These are phyloP conservation scores for Metarhizium rileyi DNA, from an alignment of 2,329 filamentous ascomycete genomes.

Conservation along the genomic window DNA sequence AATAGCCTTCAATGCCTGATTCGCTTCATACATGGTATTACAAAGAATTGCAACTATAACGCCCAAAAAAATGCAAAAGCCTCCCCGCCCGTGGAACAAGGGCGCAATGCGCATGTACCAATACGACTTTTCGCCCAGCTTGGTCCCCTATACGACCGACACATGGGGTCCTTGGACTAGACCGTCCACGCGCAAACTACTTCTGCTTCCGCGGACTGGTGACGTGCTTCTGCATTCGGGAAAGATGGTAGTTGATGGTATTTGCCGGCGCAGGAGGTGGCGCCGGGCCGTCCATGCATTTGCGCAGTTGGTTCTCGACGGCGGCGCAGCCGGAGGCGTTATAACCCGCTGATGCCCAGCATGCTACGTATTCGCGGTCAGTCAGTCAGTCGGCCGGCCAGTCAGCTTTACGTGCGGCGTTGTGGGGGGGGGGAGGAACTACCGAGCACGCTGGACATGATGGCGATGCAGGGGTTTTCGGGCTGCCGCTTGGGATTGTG, in stretches of 20 bases:
- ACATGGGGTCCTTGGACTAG: no score
- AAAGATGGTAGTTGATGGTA: constrained; percentile 89
- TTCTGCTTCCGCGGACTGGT: constrained; percentile 32
- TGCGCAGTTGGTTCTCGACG: constrained; percentile 50
- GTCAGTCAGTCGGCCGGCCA: not conserved
- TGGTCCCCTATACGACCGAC: not conserved
- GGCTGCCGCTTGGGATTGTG: constrained; percentile 39
- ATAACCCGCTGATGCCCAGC: constrained; percentile 74
- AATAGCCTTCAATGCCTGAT: no score
- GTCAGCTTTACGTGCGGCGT: no score
- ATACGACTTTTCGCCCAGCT: no score
- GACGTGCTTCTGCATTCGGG: constrained; percentile 64
- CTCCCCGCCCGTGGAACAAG: no score
- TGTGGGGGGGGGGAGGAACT: constrained; percentile 16
- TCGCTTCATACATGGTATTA: no score
- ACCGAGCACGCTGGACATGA: constrained; percentile 51
- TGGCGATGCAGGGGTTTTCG: constrained; percentile 42
- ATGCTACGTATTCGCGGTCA: constrained; percentile 42
- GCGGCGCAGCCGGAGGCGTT: constrained; percentile 48
- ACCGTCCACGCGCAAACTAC: not conserved
- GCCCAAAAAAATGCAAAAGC: not conserved
- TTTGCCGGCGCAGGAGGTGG: constrained; percentile 42
- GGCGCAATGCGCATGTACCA: no score
- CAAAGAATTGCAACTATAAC: no score
- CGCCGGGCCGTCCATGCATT: constrained; percentile 72